Evolutionary conservation across 176 grass and related monocot genomes (phyloP).

Genomic region (Oryza punctata): DNA sequence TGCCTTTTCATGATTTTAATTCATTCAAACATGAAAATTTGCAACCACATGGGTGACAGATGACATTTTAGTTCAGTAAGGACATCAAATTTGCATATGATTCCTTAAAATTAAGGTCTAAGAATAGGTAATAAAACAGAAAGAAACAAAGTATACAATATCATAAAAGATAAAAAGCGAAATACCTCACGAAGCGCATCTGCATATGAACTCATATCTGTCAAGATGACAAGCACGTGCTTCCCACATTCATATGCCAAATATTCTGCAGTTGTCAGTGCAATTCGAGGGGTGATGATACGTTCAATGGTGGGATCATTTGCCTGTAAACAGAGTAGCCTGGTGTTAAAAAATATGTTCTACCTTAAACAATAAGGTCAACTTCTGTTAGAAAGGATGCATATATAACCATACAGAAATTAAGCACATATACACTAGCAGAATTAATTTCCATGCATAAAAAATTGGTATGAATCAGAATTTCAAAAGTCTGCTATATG

Average conservation of each 20-base stretch:
- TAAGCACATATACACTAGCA: background rate
- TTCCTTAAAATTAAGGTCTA: background rate
- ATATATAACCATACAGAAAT: background rate
- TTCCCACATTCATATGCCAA: conserved; percentile 99
- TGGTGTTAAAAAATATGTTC: conserved; percentile 17
- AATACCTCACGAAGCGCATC: conserved; percentile 99
- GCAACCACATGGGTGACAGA: background rate
- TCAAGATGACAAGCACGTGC: conserved; percentile 98
- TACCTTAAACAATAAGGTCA: background rate
- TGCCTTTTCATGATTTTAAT: background rate
- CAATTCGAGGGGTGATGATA: conserved; percentile 99
- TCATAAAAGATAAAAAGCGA: background rate
- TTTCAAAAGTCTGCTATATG: conserved; percentile 8
- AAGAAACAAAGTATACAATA: background rate
- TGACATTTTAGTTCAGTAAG: background rate
- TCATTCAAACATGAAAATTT: background rate
- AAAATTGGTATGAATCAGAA: background rate
- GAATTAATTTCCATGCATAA: background rate
- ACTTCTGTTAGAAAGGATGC: background rate
- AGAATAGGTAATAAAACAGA: background rate
- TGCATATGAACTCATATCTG: conserved; percentile 99
- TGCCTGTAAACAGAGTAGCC: conserved; percentile 50
- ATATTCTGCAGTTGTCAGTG: conserved; percentile 95
- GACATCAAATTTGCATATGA: background rate
- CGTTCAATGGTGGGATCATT: conserved; percentile 98